A percentile compares a stretch with the other conserved stretches of the same genome.
phyloP scores from a whole-genome alignment of 2,329 filamentous ascomycete species.

The Fusarium sp. region DNA sequence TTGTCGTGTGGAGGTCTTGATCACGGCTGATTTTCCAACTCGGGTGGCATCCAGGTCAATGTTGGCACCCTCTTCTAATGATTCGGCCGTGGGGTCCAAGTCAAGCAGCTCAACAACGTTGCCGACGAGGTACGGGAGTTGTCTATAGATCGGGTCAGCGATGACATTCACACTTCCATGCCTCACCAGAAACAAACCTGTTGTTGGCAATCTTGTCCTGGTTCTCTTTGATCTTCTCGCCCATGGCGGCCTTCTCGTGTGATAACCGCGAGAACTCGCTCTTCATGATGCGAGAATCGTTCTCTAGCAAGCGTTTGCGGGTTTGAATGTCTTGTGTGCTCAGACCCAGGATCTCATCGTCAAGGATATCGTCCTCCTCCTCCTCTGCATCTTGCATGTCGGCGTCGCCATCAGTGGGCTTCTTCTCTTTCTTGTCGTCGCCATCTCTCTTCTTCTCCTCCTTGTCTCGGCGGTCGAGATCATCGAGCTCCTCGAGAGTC shows the following conservation, averaged over 20 bases:
- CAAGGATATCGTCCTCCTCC: slow-evolving; percentile 82
- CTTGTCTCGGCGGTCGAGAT: slow-evolving; percentile 82
- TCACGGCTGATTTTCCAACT: slow-evolving; percentile 97
- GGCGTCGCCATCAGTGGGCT: slow-evolving; percentile 75
- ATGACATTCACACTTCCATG: not conserved
- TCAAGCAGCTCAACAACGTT: slow-evolving; percentile 98
- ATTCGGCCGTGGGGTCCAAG: slow-evolving; percentile 94
- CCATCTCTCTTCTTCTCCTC: slow-evolving; percentile 68
- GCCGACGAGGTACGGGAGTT: slow-evolving; percentile 97
- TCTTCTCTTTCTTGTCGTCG: slow-evolving; percentile 49
- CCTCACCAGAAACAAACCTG: slow-evolving; percentile 65
- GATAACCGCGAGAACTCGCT: slow-evolving; percentile 93
- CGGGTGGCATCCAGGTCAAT: slow-evolving; percentile 97
- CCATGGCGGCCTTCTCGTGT: slow-evolving; percentile 96
- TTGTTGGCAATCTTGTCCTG: slow-evolving; percentile 99
- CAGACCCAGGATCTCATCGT: slow-evolving; percentile 91
- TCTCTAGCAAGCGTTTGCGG: slow-evolving; percentile 90
- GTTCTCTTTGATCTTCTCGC: slow-evolving; percentile 99
- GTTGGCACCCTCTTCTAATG: slow-evolving; percentile 96
- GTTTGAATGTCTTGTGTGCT: slow-evolving; percentile 96
- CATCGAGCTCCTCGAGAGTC: slow-evolving; percentile 90
- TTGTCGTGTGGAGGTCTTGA: slow-evolving; percentile 98
- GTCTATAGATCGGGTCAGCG: slow-evolving; percentile 61
- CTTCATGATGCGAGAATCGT: slow-evolving; percentile 98
- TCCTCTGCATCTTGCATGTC: slow-evolving; percentile 89